Conservation (phyloP, 1,284 basidiomycete species). For the Heterobasidion parviporum region DNA sequence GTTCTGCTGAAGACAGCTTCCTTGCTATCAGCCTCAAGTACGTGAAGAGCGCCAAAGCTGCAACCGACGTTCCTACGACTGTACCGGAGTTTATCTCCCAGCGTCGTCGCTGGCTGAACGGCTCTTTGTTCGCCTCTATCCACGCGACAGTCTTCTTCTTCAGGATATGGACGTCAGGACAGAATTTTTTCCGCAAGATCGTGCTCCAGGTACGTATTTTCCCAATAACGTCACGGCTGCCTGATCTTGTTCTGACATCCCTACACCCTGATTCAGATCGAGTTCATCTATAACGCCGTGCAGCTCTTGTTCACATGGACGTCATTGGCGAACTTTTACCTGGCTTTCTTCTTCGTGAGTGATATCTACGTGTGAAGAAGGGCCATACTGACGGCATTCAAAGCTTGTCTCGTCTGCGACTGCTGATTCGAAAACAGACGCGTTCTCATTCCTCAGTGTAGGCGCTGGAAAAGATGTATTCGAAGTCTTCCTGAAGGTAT, state of each 20-base stretch:
- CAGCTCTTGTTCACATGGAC: conserved; percentile 84
- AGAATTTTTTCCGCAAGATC: conserved; percentile 80
- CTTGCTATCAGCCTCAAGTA: conserved; percentile 63
- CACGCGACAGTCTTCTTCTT: conserved; percentile 82
- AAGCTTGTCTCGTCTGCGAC: conserved; percentile 69
- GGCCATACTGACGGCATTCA: not conserved
- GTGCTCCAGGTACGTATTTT: conserved; percentile 48
- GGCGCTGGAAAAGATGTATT: conserved; percentile 74
- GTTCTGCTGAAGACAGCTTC: conserved; percentile 3
- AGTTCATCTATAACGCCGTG: conserved; percentile 78
- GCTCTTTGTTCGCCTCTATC: conserved; percentile 79
- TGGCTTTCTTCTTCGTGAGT: conserved; percentile 80
- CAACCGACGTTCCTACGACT: conserved; percentile 80
- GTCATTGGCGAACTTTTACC: conserved; percentile 73
- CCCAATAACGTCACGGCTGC: not conserved
- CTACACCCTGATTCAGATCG: conserved; percentile 29
- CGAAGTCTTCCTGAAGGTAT: conserved; percentile 73
- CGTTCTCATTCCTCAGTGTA: conserved; percentile 69
- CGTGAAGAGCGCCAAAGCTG: conserved; percentile 85
- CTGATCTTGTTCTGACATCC: not conserved
- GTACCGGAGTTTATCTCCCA: conserved; percentile 88
- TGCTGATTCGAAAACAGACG: conserved; percentile 41
- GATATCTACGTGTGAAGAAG: not conserved
- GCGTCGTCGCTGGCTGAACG: conserved; percentile 86
- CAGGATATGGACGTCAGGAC: conserved; percentile 87